Percentiles rank a stretch among this genome's conserved stretches.
Evolutionary conservation across 768 basidiomycete genomes (phyloP).

Genomic region (Mrakia gelida): DNA sequence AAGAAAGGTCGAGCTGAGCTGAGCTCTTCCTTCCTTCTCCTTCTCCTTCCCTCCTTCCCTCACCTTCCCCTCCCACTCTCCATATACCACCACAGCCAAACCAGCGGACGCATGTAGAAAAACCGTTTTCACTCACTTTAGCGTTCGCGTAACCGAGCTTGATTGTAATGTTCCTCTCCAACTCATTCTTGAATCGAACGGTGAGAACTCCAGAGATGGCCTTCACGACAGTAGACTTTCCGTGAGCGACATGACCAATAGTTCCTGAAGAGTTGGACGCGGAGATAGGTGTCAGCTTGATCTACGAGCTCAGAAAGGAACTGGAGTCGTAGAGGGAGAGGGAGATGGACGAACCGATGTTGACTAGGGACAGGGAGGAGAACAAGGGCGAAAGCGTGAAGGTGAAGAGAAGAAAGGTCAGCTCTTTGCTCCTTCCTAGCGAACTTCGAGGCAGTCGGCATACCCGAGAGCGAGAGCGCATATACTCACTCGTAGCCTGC

Average conservation of each 20-base stretch:
- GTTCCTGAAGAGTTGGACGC: conserved; percentile 57
- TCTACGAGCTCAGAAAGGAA: neutral
- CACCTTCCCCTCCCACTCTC: neutral
- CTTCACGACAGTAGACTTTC: conserved; percentile 94
- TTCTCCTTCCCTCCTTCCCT: neutral
- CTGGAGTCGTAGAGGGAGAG: neutral
- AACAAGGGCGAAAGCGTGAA: conserved; percentile 17
- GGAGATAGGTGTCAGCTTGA: neutral
- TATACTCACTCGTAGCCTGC: conserved; percentile 65
- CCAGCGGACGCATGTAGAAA: neutral
- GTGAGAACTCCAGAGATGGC: conserved; percentile 98
- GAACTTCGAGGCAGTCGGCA: no score
- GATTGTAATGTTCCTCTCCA: conserved; percentile 98
- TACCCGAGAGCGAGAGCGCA: neutral
- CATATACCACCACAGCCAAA: neutral
- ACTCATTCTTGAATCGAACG: conserved; percentile 97
- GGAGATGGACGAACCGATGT: conserved; percentile 24
- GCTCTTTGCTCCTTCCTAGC: neutral
- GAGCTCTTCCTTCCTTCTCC: conserved; percentile 1
- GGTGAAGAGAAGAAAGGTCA: conserved; percentile 6
- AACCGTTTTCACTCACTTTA: conserved; percentile 58
- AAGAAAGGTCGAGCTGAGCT: neutral
- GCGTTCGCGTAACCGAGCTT: conserved; percentile 99
- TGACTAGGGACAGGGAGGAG: conserved; percentile 17
- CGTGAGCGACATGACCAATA: conserved; percentile 98